Percentiles rank a stretch among this genome's conserved stretches.
phyloP scores from a whole-genome alignment of 345 rosid genomes.

The Cardamine occulta region DNA sequence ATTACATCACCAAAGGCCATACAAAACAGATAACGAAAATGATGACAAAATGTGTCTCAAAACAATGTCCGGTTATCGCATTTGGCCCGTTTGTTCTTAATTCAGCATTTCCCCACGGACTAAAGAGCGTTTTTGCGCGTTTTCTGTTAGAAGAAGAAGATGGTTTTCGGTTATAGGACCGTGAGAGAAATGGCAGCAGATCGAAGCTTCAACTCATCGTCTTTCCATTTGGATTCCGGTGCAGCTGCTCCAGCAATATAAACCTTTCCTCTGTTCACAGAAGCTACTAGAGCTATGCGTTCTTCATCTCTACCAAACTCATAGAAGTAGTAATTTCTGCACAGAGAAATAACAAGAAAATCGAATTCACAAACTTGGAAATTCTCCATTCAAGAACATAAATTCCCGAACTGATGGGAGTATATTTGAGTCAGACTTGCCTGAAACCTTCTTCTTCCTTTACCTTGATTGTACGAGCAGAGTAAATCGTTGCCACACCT shows the following conservation, averaged over 20 bases:
- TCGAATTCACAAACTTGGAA: conserved; percentile 16
- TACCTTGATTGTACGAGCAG: conserved; percentile 87
- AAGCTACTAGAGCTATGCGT: conserved; percentile 71
- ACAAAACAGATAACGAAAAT: background rate
- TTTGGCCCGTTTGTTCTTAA: background rate
- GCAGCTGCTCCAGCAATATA: conserved; percentile 91
- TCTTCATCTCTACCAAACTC: conserved; percentile 85
- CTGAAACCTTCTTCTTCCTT: conserved; percentile 86
- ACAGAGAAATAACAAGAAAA: background rate
- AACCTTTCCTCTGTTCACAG: conserved; percentile 80
- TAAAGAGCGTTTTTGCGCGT: background rate
- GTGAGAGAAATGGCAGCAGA: conserved; percentile 82
- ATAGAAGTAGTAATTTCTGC: conserved; percentile 87
- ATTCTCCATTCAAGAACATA: conserved; percentile 1
- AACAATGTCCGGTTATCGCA: background rate
- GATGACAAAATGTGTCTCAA: conserved; percentile 24
- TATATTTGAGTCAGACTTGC: conserved; percentile 46
- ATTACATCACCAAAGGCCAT: conserved; percentile 21
- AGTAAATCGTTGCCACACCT: conserved; percentile 77
- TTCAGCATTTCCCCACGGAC: background rate
- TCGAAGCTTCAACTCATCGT: conserved; percentile 75
- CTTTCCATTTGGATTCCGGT: conserved; percentile 77
- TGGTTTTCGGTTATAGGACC: conserved; percentile 42
- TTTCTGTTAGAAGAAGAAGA: conserved; percentile 9
- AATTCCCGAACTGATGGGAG: background rate